These are phyloP conservation scores for Sonneratia caseolaris DNA, from an alignment of 345 rosid genomes.

Conservation along the genomic window DNA sequence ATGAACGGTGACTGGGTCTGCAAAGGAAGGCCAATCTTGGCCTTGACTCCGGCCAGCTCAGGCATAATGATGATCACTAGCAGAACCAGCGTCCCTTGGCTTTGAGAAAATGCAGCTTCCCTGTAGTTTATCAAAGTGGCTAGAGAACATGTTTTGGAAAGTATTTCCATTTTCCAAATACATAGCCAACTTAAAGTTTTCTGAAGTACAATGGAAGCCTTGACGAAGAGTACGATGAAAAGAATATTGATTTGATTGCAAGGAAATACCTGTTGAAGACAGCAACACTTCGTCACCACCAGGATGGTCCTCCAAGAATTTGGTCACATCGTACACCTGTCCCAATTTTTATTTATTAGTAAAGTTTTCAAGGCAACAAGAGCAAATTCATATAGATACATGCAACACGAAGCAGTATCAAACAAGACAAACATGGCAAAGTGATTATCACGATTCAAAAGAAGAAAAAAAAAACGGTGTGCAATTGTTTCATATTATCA, in stretches of 20 bases:
- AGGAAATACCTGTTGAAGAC: slow-evolving; percentile 45
- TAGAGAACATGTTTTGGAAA: too few relatives aligned
- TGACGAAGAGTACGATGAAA: background rate
- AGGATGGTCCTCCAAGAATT: slow-evolving; percentile 73
- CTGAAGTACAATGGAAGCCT: too few relatives aligned
- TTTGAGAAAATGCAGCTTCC: too few relatives aligned
- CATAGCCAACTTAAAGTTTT: too few relatives aligned
- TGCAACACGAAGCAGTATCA: background rate
- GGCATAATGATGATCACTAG: too few relatives aligned
- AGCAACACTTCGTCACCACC: slow-evolving; percentile 72
- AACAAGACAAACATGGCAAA: background rate
- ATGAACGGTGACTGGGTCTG: background rate
- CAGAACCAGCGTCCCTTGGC: too few relatives aligned
- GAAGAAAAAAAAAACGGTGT: too few relatives aligned
- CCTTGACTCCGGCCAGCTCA: too few relatives aligned
- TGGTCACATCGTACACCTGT: slow-evolving; percentile 68
- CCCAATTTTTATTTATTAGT: slow-evolving; percentile 1
- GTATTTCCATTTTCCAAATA: too few relatives aligned
- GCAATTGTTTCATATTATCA: too few relatives aligned
- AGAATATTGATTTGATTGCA: background rate
- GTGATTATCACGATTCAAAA: background rate
- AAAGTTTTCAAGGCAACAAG: background rate
- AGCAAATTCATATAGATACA: background rate
- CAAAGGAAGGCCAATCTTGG: too few relatives aligned
- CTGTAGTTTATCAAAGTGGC: too few relatives aligned